phyloP scores from a whole-genome alignment of 2,329 filamentous ascomycete genomes.

The Penicillium sp. region DNA sequence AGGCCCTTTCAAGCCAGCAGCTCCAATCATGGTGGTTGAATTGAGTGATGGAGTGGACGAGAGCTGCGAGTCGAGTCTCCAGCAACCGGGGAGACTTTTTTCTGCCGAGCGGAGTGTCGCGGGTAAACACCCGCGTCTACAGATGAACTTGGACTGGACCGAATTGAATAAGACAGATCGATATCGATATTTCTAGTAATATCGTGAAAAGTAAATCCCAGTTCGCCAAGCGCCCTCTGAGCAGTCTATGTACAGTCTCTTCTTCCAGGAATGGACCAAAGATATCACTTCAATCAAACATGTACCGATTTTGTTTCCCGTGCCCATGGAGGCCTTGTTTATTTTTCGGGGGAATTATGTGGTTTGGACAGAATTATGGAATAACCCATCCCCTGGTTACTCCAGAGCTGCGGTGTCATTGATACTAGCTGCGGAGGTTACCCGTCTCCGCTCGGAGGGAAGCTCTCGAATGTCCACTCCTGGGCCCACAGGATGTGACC shows the following conservation, averaged over 20 bases:
- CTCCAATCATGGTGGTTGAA: constrained; percentile 52
- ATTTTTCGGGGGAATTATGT: not conserved
- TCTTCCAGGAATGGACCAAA: constrained; percentile 13
- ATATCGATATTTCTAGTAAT: not conserved
- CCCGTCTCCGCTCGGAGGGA: constrained; percentile 53
- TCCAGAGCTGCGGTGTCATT: constrained; percentile 68
- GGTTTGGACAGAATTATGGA: not conserved
- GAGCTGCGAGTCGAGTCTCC: constrained; percentile 15
- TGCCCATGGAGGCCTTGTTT: constrained; percentile 11
- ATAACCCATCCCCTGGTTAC: constrained; percentile 38
- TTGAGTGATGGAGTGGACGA: constrained; percentile 11
- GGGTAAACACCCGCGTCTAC: constrained; percentile 16
- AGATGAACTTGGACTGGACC: not conserved
- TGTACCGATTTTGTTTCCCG: constrained; percentile 19
- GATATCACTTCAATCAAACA: constrained; percentile 19
- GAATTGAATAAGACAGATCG: not conserved
- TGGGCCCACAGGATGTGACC: constrained; percentile 68
- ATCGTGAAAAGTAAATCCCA: constrained; percentile 14
- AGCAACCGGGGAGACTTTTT: constrained; percentile 34
- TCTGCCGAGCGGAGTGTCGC: constrained; percentile 37
- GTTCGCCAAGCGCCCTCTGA: constrained; percentile 34
- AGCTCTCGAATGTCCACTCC: constrained; percentile 77
- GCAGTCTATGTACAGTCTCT: constrained; percentile 37
- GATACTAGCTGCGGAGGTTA: constrained; percentile 53
- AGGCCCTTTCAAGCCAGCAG: constrained; percentile 53